phyloP scores from a whole-genome alignment of 2,329 filamentous ascomycete genomes.

The Aspergillus puulaauensis region DNA sequence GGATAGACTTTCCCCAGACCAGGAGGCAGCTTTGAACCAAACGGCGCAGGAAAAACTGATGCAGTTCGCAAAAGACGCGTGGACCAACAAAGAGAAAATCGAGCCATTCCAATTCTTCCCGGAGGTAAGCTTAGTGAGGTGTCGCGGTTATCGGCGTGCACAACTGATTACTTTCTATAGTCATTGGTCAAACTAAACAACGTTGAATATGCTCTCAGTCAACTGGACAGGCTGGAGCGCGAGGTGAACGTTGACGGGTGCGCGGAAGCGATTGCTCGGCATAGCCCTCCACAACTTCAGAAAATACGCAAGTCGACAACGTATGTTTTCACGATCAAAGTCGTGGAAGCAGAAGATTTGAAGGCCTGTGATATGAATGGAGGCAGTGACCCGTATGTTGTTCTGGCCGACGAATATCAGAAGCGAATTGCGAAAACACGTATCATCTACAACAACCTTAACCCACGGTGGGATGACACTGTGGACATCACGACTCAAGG shows the following conservation, averaged over 20 bases:
- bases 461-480: slow-evolving; percentile 95
- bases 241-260: slow-evolving; percentile 90
- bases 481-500: slow-evolving; percentile 93
- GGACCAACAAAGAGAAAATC: slow-evolving; percentile 86
- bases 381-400: slow-evolving; percentile 92
- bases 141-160: not conserved
- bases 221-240: slow-evolving; percentile 85
- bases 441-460: slow-evolving; percentile 85
- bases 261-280: slow-evolving; percentile 73
- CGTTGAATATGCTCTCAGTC: slow-evolving; percentile 88
- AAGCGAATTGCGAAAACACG: slow-evolving; percentile 94
- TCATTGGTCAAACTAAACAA: slow-evolving; percentile 98
- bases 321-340: slow-evolving; percentile 98
- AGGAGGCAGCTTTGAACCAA: slow-evolving; percentile 73
- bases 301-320: slow-evolving; percentile 71
- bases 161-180: slow-evolving; percentile 50
- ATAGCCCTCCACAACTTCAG: slow-evolving; percentile 70
- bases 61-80: slow-evolving; percentile 89
- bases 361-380: slow-evolving; percentile 98
- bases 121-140: slow-evolving; percentile 59
- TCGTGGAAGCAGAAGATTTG: slow-evolving; percentile 94
- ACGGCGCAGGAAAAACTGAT: slow-evolving; percentile 90
- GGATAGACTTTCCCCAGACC: slow-evolving; percentile 85
- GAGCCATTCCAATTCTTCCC: slow-evolving; percentile 97
- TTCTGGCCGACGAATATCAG: slow-evolving; percentile 95